Conservation (phyloP, 345 rosid genomes). For the Bruguiera parviflora region DNA sequence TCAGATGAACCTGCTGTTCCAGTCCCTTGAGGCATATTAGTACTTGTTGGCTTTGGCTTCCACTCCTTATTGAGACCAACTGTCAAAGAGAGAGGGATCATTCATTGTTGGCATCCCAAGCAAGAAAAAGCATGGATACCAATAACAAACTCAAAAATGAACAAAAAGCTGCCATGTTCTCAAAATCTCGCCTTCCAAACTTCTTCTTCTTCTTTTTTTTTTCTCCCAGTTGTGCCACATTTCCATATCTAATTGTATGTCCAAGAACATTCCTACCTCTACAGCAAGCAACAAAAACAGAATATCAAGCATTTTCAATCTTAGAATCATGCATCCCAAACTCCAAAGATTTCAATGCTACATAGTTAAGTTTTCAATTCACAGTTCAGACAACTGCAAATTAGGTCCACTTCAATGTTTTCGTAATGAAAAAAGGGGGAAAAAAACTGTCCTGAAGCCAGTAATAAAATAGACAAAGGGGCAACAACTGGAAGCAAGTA, state of each 20-base stretch:
- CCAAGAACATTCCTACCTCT: neutral
- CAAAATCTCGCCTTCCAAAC: neutral
- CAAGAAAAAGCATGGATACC: neutral
- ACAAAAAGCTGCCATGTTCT: neutral
- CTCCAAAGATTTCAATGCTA: neutral
- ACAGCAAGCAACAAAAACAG: neutral
- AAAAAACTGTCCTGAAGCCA: neutral
- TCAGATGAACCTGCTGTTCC: slow-evolving; percentile 49
- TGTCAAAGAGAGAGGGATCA: slow-evolving; percentile 32
- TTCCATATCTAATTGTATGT: neutral
- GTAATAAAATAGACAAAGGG: neutral
- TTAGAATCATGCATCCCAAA: slow-evolving; percentile 11
- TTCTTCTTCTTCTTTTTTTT: neutral
- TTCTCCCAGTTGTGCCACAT: neutral
- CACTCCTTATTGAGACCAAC: slow-evolving; percentile 71
- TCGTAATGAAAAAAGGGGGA: neutral
- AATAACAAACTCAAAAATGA: neutral
- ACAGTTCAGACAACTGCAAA: neutral
- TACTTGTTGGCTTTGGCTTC: slow-evolving; percentile 75
- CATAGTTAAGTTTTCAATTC: neutral
- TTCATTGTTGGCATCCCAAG: slow-evolving; percentile 14
- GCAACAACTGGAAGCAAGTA: neutral
- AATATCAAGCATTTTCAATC: slow-evolving; percentile 6
- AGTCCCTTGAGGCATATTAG: slow-evolving; percentile 44
- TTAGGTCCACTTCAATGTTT: neutral